Conservation (phyloP, 228 moss, liverwort and hornwort genomes). For the Sphagnum fallax region DNA sequence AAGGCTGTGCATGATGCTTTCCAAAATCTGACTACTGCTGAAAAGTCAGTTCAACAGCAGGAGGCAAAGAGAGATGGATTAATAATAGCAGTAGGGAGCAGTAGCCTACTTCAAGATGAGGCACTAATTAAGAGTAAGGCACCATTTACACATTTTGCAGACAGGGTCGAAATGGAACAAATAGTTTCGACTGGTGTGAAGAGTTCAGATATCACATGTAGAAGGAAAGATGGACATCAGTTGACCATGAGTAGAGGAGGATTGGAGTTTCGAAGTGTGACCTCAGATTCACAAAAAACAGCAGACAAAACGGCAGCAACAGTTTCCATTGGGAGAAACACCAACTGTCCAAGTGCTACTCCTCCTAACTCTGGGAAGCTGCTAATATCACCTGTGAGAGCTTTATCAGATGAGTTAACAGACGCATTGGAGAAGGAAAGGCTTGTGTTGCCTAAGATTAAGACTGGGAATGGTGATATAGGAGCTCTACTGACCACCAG, state of each 20-base stretch:
- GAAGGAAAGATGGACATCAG: not conserved
- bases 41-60: no score
- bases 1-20: no score
- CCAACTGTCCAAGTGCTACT: no score
- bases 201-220: no score
- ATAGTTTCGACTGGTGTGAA: no score
- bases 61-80: no score
- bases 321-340: not conserved
- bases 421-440: conserved; percentile 38
- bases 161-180: no score
- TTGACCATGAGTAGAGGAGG: not conserved
- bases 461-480: conserved; percentile 13
- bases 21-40: no score
- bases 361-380: conserved; percentile 3
- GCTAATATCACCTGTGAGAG: conserved; percentile 13
- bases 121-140: no score
- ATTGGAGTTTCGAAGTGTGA: not conserved
- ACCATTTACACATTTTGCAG: no score
- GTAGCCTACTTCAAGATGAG: no score
- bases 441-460: conserved; percentile 29
- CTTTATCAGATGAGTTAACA: conserved; percentile 13
- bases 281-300: not conserved
- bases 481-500: conserved; percentile 14
- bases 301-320: not conserved
- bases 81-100: no score